Conservation (phyloP, 352 stramenopile species). For the Globisporangium parvum region DNA sequence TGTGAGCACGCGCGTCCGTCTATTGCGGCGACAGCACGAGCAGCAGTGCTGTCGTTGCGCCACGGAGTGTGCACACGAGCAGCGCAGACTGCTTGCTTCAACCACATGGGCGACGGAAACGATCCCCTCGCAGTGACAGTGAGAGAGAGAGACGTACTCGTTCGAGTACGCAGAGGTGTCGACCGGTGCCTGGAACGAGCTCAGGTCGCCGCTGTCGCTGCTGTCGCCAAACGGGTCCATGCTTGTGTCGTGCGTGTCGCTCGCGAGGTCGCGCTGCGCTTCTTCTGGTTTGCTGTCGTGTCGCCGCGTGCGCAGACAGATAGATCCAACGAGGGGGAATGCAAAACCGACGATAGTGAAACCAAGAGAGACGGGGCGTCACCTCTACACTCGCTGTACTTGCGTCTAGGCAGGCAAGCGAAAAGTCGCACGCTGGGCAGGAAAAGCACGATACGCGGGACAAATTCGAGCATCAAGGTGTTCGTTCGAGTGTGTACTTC, state of each 20-base stretch:
- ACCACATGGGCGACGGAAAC: neutral
- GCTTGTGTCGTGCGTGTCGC: conserved; percentile 15
- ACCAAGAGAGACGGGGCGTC: neutral
- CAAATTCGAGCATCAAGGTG: too few species aligned
- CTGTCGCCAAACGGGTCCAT: conserved; percentile 69
- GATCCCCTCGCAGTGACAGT: neutral
- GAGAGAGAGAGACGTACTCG: conserved; percentile 35
- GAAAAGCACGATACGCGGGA: too few species aligned
- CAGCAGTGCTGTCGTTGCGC: neutral
- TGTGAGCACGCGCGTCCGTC: neutral
- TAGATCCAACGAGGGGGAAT: neutral
- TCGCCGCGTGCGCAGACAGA: conserved; percentile 1
- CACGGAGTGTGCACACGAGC: neutral
- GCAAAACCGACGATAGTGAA: neutral
- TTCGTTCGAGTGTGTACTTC: too few species aligned
- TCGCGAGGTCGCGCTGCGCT: neutral
- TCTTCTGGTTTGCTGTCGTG: conserved; percentile 5
- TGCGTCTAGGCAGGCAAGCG: too few species aligned
- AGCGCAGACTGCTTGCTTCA: neutral
- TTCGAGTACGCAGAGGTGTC: conserved; percentile 34
- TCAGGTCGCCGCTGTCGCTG: conserved; percentile 34
- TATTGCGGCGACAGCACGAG: too few species aligned
- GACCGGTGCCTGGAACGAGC: conserved; percentile 49
- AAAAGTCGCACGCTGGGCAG: too few species aligned
- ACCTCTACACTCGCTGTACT: neutral